phyloP scores from a whole-genome alignment of 495 filamentous ascomycete species.

The Pyronema domesticum region DNA sequence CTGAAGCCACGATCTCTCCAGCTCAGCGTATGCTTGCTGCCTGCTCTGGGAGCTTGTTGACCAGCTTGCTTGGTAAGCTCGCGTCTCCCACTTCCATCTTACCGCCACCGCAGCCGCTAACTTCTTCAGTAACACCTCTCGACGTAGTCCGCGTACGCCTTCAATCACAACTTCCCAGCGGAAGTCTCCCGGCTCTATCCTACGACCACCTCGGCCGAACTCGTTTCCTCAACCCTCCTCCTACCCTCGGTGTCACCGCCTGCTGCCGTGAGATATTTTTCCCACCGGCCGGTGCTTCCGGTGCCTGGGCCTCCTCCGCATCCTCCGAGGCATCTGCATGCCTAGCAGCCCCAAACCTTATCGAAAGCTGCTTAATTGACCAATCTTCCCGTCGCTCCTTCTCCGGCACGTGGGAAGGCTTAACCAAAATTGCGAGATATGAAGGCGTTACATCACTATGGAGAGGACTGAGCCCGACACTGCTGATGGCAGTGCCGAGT shows the following conservation, averaged over 20 bases:
- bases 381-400: constrained; percentile 67
- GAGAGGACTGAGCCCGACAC: constrained; percentile 79
- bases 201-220: constrained; percentile 12
- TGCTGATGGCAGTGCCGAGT: constrained; percentile 82
- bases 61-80: constrained; percentile 66
- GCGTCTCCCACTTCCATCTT: not conserved
- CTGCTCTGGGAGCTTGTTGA: constrained; percentile 73
- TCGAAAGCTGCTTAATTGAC: constrained; percentile 66
- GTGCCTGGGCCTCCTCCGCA: constrained; percentile 24
- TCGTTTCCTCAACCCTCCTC: constrained; percentile 18
- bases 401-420: constrained; percentile 76
- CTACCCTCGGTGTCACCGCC: constrained; percentile 64
- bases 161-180: constrained; percentile 55
- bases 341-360: constrained; percentile 32
- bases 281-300: constrained; percentile 8
- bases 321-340: constrained; percentile 73
- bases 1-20: constrained; percentile 47
- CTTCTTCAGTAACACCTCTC: constrained; percentile 62
- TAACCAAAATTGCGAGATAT: constrained; percentile 90
- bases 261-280: constrained; percentile 98
- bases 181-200: constrained; percentile 17
- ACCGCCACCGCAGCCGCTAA: not conserved
- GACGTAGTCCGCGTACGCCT: constrained; percentile 92
- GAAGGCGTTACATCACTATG: constrained; percentile 77
- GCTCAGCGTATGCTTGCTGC: constrained; percentile 88